Percentiles rank a stretch among this genome's conserved stretches.
Evolutionary conservation across 2,329 filamentous ascomycete species (phyloP).

Genomic region (Claviceps purpurea): DNA sequence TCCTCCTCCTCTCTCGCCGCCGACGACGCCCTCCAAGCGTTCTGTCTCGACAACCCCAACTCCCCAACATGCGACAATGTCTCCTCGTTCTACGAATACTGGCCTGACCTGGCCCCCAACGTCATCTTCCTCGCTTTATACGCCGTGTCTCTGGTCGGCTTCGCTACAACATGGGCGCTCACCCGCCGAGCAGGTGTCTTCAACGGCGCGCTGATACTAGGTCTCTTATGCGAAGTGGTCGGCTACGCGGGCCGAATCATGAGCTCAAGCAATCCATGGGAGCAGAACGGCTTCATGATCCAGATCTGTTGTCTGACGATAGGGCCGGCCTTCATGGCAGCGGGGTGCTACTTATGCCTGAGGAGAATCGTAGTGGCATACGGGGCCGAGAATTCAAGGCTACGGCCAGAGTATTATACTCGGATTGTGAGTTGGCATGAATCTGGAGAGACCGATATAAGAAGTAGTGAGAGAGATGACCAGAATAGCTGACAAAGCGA

Average conservation of each 20-base stretch:
- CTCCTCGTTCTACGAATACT: slow-evolving; percentile 35
- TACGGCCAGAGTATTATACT: slow-evolving; percentile 33
- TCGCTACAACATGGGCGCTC: slow-evolving; percentile 26
- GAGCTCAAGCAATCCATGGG: slow-evolving; percentile 40
- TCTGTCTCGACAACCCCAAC: slow-evolving; percentile 17
- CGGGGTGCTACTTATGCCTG: slow-evolving; percentile 50
- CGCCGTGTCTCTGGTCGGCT: slow-evolving; percentile 26
- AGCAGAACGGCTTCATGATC: slow-evolving; percentile 33
- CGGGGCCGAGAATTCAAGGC: slow-evolving; percentile 33
- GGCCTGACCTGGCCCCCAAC: slow-evolving; percentile 37
- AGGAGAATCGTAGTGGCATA: slow-evolving; percentile 34
- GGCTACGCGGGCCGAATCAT: slow-evolving; percentile 47
- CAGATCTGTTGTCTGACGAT: slow-evolving; percentile 51
- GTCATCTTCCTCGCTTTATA: slow-evolving; percentile 37
- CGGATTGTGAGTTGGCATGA: slow-evolving; percentile 27
- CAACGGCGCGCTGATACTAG: slow-evolving; percentile 37
- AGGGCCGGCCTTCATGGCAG: slow-evolving; percentile 50
- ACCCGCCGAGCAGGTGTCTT: slow-evolving; percentile 37
- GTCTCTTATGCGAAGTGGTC: slow-evolving; percentile 40
- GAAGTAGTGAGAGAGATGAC: no score
- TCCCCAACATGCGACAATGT: slow-evolving; percentile 18
- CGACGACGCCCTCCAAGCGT: slow-evolving; percentile 4
- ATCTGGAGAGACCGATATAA: neutral
- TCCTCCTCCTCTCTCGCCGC: neutral
- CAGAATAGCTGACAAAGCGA: no score